Evolutionary conservation across 140 eudicot species (phyloP), one percentile per base, ranked within the genome.

Genomic region (Bidens hawaiensis): DNA sequence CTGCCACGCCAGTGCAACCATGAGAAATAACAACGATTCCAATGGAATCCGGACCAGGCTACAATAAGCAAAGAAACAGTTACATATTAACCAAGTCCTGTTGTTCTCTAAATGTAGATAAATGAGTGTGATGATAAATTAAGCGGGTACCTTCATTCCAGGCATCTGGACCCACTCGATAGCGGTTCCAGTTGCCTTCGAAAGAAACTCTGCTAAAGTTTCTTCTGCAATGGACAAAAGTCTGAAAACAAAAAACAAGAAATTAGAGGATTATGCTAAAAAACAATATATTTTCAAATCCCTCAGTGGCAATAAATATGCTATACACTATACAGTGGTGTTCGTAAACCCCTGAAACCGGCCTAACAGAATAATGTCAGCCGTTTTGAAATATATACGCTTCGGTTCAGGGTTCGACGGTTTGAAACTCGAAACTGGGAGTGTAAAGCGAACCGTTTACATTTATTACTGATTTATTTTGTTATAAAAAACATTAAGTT

Each of bases 151-250:
- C 99, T 93, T 93, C 99, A 93, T 93, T 88, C 99, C 99, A 88
- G 99, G 99, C 99, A 91, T 87, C 85, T 87, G 96, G 95, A 93
- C 95, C 99, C 99, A 93, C 99, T 93, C 99, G 16, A 93, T 96
- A 75, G 99, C 99, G 64, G 99, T 93, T 88, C 99, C 99, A 79
- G 99, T 93, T 58, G 99, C 99, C 94, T 93, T 93, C 60, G 99
- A 93, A 80, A 93, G 95, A 93, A 93, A 93, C 96, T 93, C 99
- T 93, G 99, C 56, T 82, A 93, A 93, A 93, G 99, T 93, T 38
- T 93, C 99, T 68, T 93, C 96, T 93, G 99, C 99, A 85, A 93
- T 93, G 89, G 99, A 87, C 99, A 93, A 76, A 80, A 93, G 99
- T 73, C 99, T 93, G 85, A 28, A 55, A 17, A 31, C 7, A 9